These are phyloP conservation scores for Cladosporium sp. DNA, from an alignment of 2,329 filamentous ascomycete genomes.

Conservation along the genomic window DNA sequence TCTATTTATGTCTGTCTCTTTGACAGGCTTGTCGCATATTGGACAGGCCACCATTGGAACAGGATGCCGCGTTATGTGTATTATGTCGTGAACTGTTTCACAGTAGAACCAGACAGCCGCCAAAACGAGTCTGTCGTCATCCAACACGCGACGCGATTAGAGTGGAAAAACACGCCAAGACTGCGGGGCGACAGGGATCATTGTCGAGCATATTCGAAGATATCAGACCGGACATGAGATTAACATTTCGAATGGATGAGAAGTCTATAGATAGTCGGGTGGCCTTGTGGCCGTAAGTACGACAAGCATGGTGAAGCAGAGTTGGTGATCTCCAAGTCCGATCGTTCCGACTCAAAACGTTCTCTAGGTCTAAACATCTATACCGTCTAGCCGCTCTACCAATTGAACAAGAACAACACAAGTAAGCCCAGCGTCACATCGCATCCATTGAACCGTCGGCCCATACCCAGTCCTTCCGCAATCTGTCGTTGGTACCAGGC, in stretches of 20 bases:
- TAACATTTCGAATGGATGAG: no score
- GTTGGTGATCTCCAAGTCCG: background rate
- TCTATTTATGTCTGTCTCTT: slow-evolving; percentile 75
- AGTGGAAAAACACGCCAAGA: background rate
- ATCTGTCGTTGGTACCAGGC: background rate
- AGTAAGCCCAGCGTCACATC: background rate
- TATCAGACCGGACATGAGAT: background rate
- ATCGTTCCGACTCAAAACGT: background rate
- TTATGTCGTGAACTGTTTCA: background rate
- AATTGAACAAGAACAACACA: background rate
- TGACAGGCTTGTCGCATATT: slow-evolving; percentile 44
- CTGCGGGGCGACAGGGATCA: background rate
- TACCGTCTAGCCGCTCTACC: background rate
- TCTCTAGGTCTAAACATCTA: background rate
- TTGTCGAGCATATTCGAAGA: no score
- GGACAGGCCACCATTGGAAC: slow-evolving; percentile 32
- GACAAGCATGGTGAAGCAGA: background rate
- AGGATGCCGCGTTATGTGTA: background rate
- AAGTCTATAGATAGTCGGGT: no score
- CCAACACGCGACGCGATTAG: slow-evolving; percentile 3
- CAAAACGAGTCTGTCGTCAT: slow-evolving; percentile 10
- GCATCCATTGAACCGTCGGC: background rate
- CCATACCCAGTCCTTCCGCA: background rate
- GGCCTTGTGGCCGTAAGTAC: background rate
- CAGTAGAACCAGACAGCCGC: background rate